phyloP scores from a whole-genome alignment of 352 stramenopile genomes.

The Pythium utonaiense region DNA sequence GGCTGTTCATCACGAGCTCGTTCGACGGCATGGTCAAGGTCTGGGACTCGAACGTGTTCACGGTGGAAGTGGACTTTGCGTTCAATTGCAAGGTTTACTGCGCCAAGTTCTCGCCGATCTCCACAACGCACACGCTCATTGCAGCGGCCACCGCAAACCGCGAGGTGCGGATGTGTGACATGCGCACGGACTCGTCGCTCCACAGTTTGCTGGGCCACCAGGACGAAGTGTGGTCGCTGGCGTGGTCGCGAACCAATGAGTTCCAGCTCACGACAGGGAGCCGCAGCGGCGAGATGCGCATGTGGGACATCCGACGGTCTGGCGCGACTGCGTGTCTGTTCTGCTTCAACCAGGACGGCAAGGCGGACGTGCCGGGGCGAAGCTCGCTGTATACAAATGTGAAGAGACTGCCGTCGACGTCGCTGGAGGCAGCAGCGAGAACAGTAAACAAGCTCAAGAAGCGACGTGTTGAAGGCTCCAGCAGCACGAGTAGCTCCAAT shows the following conservation, averaged over 20 bases:
- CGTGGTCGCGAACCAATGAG: constrained; percentile 71
- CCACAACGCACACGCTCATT: constrained; percentile 58
- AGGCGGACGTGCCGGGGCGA: constrained; percentile 40
- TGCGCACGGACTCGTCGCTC: constrained; percentile 50
- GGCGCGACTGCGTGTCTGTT: constrained; percentile 79
- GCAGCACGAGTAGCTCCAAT: constrained; percentile 23
- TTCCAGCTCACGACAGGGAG: constrained; percentile 64
- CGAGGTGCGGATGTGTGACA: constrained; percentile 76
- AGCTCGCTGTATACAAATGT: constrained; percentile 53
- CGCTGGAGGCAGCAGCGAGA: constrained; percentile 22
- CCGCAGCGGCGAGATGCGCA: constrained; percentile 57
- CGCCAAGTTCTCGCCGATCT: constrained; percentile 62
- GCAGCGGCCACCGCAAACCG: constrained; percentile 55
- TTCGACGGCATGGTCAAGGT: constrained; percentile 65
- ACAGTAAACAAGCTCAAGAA: constrained; percentile 15
- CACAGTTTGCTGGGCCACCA: constrained; percentile 77
- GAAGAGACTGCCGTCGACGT: constrained; percentile 32
- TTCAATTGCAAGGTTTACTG: constrained; percentile 59
- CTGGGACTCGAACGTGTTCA: constrained; percentile 79
- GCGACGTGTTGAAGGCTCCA: neutral
- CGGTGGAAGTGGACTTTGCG: constrained; percentile 55
- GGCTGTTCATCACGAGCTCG: constrained; percentile 73
- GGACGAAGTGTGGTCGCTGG: constrained; percentile 71
- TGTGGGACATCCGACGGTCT: constrained; percentile 88
- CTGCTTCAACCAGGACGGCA: constrained; percentile 72